Base-by-base conservation (phyloP, 2,329 filamentous ascomycete genomes). In the Phialophora expanda region DNA sequence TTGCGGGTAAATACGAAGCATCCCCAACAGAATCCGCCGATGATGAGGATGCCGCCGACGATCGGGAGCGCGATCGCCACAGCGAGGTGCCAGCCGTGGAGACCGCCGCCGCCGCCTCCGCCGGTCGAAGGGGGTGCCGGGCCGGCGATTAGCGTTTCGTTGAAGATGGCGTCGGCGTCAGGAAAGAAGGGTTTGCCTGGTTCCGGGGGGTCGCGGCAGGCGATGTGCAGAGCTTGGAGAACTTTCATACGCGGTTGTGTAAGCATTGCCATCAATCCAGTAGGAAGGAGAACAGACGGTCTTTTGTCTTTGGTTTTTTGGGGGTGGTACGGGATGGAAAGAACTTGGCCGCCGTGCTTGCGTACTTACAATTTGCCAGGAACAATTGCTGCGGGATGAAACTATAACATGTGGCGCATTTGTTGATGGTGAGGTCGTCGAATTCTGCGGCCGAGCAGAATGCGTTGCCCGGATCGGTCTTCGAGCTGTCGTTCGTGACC, bases 151-250 rank as follows among this genome's bases (percentile, higher is more conserved):
- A 76, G 69, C 9, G 75, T 74, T 54, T 76, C 70, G 51, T 75
- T 77, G 72, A 82, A 82, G 56, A 82, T 81, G 44, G 76, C 70
- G 4, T 73, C 69, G 12, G 79, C 75, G 38, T 74, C 72, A 61
- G 82, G 78, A 54, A 76, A 74, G 69, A 82, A 82, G 20, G 75
- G 51, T 6, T 69, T 62, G n/a, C 76, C 77, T 1, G 72, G 66
- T 14, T 71, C 66, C 1, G 78, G 78, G 48, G 72, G 73, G 67
- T 78, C 79, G 58, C 79, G 76, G 69, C 80, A 82, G 61, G 79
- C 78, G 66, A 81, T 79, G 26, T 80, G 78, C 48, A 81, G 72
- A 22, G 80, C 75, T 75, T 82, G 80, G 41, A 82, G 70, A 69
- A 81, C 80, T 82, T 26, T 38, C 17, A 20, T 44, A 26, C 48